Conservation (phyloP, 2,329 filamentous ascomycete genomes). For the Gliomastix tumulicola region DNA sequence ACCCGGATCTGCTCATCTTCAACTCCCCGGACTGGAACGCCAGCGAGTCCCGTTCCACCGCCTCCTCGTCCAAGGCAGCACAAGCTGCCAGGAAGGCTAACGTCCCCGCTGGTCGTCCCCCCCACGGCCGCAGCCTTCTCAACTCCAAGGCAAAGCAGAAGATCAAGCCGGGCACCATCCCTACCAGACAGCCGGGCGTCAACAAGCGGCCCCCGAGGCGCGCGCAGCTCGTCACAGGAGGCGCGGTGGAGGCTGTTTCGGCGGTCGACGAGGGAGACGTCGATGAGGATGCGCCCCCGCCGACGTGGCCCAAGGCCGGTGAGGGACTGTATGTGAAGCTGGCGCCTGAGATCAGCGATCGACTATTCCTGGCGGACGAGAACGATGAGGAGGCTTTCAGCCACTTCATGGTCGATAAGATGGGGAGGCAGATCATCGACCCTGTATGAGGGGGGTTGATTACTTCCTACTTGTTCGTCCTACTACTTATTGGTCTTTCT, state of each 20-base stretch:
- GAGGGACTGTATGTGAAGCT: constrained; percentile 31
- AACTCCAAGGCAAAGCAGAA: constrained; percentile 6
- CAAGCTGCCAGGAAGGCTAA: background rate
- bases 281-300: constrained; percentile 23
- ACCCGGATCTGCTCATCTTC: constrained; percentile 34
- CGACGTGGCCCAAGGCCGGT: constrained; percentile 30
- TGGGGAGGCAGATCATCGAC: constrained; percentile 26
- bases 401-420: constrained; percentile 30
- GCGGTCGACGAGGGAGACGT: constrained; percentile 19
- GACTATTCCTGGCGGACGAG: constrained; percentile 24
- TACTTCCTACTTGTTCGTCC: too few species aligned
- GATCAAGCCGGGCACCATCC: constrained; percentile 3
- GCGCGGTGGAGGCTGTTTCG: constrained; percentile 4
- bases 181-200: too few species aligned
- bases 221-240: constrained; percentile 1
- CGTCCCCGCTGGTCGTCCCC: constrained; percentile 2
- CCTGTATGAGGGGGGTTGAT: constrained; percentile 14
- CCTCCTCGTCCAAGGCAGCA: background rate
- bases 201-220: constrained; percentile 4
- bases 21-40: constrained; percentile 30
- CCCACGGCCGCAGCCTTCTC: constrained; percentile 5
- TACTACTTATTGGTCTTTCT: too few species aligned
- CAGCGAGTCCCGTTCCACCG: constrained; percentile 4
- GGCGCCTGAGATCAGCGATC: constrained; percentile 27
- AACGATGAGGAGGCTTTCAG: constrained; percentile 36